Evolutionary conservation across 495 filamentous ascomycete species (phyloP).

Genomic region (Immersiella caudata): DNA sequence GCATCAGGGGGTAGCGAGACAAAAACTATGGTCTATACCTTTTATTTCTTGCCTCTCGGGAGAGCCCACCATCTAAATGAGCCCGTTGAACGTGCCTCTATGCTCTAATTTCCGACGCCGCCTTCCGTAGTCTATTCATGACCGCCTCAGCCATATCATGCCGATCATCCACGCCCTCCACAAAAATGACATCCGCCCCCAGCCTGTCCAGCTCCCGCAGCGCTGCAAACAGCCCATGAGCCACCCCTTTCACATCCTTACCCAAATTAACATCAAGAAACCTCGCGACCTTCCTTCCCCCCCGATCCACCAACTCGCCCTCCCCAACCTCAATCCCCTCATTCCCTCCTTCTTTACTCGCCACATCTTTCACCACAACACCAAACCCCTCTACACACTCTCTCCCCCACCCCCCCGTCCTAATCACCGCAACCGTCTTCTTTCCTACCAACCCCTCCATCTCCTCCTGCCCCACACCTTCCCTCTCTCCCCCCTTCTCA

Average conservation of each 20-base stretch:
- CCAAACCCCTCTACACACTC: conserved; percentile 35
- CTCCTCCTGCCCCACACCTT: conserved; percentile 26
- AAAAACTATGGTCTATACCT: conserved; percentile 3
- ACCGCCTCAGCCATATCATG: conserved; percentile 87
- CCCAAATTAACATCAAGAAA: conserved; percentile 69
- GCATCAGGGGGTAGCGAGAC: neutral
- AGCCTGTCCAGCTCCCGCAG: conserved; percentile 80
- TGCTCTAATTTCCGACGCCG: conserved; percentile 62
- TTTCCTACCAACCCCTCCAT: neutral
- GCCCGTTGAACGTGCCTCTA: conserved; percentile 32
- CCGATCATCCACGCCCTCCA: conserved; percentile 85
- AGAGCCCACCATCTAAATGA: conserved; percentile 15
- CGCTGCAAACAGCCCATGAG: conserved; percentile 82
- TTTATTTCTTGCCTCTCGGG: neutral
- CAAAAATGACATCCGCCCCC: conserved; percentile 81
- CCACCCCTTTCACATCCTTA: conserved; percentile 67
- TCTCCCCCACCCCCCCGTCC: conserved; percentile 48
- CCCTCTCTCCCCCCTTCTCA: conserved; percentile 50
- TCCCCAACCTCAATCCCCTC: conserved; percentile 17
- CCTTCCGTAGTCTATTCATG: conserved; percentile 94
- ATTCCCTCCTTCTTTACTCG: neutral
- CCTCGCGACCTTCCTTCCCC: conserved; percentile 37
- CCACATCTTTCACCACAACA: conserved; percentile 20
- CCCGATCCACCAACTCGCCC: conserved; percentile 35
- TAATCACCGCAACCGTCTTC: conserved; percentile 45